Conservation (phyloP, 192 early-diverging fungal genomes). For the Cetraspora pellucida region DNA sequence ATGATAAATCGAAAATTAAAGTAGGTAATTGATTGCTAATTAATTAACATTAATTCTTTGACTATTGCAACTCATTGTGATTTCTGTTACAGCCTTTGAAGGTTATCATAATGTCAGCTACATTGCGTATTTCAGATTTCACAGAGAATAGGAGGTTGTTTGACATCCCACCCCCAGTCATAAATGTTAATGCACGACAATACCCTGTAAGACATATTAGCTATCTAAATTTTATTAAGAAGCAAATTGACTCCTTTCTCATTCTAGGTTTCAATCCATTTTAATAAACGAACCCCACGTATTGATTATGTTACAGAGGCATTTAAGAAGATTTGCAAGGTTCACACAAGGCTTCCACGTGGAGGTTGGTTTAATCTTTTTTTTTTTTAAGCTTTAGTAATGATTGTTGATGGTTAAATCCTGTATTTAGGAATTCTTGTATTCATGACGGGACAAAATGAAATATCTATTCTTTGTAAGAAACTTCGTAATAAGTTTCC, state of each 20-base stretch:
- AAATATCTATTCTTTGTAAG: slow-evolving; percentile 80
- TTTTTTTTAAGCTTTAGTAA: background rate
- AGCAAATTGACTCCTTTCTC: background rate
- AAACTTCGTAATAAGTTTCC: slow-evolving; percentile 78
- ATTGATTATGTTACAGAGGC: slow-evolving; percentile 86
- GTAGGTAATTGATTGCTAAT: background rate
- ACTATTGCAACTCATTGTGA: background rate
- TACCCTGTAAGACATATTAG: slow-evolving; percentile 63
- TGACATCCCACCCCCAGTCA: slow-evolving; percentile 71
- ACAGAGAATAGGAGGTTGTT: slow-evolving; percentile 83
- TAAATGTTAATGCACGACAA: slow-evolving; percentile 91
- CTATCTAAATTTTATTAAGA: background rate
- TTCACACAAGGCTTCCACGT: slow-evolving; percentile 87
- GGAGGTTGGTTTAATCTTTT: slow-evolving; percentile 55
- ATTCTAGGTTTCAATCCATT: slow-evolving; percentile 80
- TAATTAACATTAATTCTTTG: background rate
- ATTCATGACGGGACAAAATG: slow-evolving; percentile 94
- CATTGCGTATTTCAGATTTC: slow-evolving; percentile 96
- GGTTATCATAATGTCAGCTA: slow-evolving; percentile 99
- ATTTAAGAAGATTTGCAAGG: slow-evolving; percentile 89
- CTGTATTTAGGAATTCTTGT: slow-evolving; percentile 74
- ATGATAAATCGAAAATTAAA: slow-evolving; percentile 52
- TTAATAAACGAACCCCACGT: slow-evolving; percentile 89
- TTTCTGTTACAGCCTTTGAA: slow-evolving; percentile 65
- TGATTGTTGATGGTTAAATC: background rate